phyloP scores from a whole-genome alignment of 148 eudicot species.

The Salicornia ramosissima region DNA sequence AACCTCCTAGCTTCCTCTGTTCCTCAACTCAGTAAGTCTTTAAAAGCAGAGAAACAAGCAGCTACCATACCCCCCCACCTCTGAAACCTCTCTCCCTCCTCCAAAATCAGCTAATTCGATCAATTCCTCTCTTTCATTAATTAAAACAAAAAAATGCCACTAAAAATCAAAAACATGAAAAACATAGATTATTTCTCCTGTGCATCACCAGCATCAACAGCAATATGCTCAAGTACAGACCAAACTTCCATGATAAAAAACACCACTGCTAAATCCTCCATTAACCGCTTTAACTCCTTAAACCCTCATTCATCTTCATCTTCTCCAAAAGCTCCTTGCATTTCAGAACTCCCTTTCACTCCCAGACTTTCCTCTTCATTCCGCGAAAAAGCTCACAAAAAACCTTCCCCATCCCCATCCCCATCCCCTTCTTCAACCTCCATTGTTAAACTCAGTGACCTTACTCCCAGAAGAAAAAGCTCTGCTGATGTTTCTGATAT shows the following conservation, averaged over 20 bases:
- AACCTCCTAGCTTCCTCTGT: conserved; percentile 10
- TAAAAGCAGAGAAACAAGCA: conserved; percentile 27
- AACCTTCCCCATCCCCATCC: too few relatives aligned
- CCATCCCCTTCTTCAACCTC: conserved; percentile 23
- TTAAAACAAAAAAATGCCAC: conserved; percentile 25
- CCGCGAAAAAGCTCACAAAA: conserved; percentile 33
- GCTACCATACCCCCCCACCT: conserved; percentile 23
- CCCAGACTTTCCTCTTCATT: conserved; percentile 37
- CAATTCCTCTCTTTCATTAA: not conserved
- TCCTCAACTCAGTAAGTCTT: conserved; percentile 22
- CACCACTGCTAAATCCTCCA: conserved; percentile 39
- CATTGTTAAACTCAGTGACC: conserved; percentile 13
- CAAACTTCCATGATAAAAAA: conserved; percentile 43
- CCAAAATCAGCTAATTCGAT: not conserved
- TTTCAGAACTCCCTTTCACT: conserved; percentile 57
- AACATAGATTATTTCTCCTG: conserved; percentile 61
- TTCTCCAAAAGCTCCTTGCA: conserved; percentile 42
- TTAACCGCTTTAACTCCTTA: conserved; percentile 25
- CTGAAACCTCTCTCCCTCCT: conserved; percentile 6
- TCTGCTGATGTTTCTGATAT: conserved; percentile 48
- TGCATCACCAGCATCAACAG: conserved; percentile 85
- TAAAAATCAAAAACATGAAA: conserved; percentile 48
- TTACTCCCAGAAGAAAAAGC: conserved; percentile 38
- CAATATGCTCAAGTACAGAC: conserved; percentile 69
- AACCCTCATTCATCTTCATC: not conserved